phyloP scores from a whole-genome alignment of 75 land plant genomes.

The Cunninghamia lanceolata region DNA sequence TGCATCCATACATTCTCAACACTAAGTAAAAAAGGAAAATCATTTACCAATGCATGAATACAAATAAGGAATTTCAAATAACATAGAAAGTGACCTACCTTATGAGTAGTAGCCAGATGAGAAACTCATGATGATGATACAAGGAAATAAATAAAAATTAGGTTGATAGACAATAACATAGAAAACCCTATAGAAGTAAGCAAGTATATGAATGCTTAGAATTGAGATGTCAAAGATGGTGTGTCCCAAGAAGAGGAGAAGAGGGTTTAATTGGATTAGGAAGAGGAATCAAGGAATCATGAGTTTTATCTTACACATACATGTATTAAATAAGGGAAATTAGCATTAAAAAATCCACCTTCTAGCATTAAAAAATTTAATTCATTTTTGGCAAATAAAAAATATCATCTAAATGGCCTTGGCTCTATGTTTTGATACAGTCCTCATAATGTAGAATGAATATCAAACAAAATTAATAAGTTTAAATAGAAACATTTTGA shows the following conservation, averaged over 20 bases:
- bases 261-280: not conserved
- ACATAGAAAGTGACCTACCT: not conserved
- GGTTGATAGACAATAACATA: not conserved
- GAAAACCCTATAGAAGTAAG: not conserved
- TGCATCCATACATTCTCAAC: not conserved
- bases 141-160: not conserved
- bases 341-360: too few species aligned
- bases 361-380: not conserved
- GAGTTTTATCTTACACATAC: too few species aligned
- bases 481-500: not conserved
- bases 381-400: not conserved
- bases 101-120: slow-evolving; percentile 5
- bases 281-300: not conserved
- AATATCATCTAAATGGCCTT: not conserved
- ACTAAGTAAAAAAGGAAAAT: too few species aligned
- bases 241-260: not conserved
- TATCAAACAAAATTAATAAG: not conserved
- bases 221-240: not conserved
- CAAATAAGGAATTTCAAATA: not conserved
- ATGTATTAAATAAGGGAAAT: too few species aligned
- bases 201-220: not conserved
- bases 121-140: slow-evolving; percentile 6
- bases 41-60: not conserved
- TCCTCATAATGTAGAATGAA: not conserved
- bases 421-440: not conserved